phyloP scores from a whole-genome alignment of 1,284 basidiomycete species.

The Chiua sp. region DNA sequence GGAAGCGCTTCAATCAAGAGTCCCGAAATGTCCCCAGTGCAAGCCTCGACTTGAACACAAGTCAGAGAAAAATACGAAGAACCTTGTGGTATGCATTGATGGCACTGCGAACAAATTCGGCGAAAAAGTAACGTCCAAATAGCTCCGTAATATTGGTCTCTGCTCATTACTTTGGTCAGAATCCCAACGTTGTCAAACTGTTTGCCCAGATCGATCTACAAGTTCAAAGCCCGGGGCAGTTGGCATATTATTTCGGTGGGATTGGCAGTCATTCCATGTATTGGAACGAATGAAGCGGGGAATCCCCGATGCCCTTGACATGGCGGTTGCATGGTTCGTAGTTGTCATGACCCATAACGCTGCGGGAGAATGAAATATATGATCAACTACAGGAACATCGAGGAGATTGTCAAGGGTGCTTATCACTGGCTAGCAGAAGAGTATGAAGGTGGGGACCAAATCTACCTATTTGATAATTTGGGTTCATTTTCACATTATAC shows the following conservation, averaged over 20 bases:
- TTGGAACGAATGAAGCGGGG: slow-evolving; percentile 19
- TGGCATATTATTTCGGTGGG: slow-evolving; percentile 40
- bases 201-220: slow-evolving; percentile 25
- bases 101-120: slow-evolving; percentile 15
- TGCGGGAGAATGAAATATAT: neutral
- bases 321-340: slow-evolving; percentile 33
- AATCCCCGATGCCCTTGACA: slow-evolving; percentile 21
- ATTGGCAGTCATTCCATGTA: no score
- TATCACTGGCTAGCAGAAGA: slow-evolving; percentile 48
- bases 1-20: no score
- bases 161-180: slow-evolving; percentile 19
- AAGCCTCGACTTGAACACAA: neutral
- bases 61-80: no score
- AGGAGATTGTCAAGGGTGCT: slow-evolving; percentile 36
- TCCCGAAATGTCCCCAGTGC: slow-evolving; percentile 1
- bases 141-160: neutral
- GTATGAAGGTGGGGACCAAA: slow-evolving; percentile 32
- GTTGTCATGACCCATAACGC: neutral
- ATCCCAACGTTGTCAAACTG: slow-evolving; percentile 35
- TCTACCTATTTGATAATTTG: slow-evolving; percentile 42
- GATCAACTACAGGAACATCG: slow-evolving; percentile 24
- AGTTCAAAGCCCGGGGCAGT: slow-evolving; percentile 14
- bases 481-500: neutral
- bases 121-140: slow-evolving; percentile 7
- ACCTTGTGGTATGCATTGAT: slow-evolving; percentile 18